Conservation (phyloP, 305 asterid genomes). For the Solanum hybrid region DNA sequence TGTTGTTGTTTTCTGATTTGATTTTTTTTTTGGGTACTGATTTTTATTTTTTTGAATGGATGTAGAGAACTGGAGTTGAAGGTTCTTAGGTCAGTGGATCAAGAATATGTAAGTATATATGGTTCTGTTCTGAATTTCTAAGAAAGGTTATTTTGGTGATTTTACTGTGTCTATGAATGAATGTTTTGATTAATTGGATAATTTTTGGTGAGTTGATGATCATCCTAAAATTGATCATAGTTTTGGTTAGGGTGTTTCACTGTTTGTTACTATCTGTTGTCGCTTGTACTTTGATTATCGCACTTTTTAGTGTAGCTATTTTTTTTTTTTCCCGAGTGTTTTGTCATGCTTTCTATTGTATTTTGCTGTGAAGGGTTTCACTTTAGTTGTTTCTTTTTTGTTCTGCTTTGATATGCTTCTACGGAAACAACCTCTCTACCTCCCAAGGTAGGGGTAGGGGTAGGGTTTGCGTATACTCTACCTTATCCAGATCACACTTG, state of each 20-base stretch:
- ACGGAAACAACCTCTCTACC: not conserved
- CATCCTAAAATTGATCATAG: not conserved
- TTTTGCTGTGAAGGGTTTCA: not conserved
- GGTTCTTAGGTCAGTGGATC: not conserved
- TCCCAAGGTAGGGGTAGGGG: not conserved
- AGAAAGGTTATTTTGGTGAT: not conserved
- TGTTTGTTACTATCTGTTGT: not conserved
- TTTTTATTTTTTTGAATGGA: not conserved
- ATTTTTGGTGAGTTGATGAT: not conserved
- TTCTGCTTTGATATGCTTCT: not conserved
- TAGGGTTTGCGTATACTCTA: not conserved
- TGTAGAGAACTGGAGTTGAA: slow-evolving; percentile 1
- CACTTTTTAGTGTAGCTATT: not conserved
- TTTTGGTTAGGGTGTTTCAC: not conserved
- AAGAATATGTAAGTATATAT: not conserved
- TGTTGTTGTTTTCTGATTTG: not conserved
- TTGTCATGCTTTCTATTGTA: not conserved
- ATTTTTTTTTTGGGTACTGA: not conserved
- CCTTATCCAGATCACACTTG: not conserved
- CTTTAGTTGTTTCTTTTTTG: not conserved
- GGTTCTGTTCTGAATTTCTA: not conserved
- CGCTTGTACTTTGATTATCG: not conserved
- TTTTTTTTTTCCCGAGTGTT: not conserved
- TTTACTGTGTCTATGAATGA: not conserved
- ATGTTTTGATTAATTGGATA: not conserved